These are phyloP conservation scores for Gigaspora rosea DNA, from an alignment of 192 early-diverging fungal species.

Conservation along the genomic window DNA sequence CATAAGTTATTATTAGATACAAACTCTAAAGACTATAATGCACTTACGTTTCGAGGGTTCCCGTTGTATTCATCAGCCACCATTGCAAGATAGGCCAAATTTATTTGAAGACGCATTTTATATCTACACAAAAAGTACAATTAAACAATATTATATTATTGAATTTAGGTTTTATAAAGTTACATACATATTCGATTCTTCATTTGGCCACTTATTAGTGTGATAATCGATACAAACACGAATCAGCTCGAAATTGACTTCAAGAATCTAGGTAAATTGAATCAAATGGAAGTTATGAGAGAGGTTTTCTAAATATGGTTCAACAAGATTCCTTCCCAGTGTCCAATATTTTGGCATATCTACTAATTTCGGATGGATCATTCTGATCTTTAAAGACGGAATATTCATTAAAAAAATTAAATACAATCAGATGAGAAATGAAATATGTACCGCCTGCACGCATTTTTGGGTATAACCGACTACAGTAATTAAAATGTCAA, in stretches of 20 bases:
- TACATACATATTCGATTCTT: slow-evolving; percentile 9
- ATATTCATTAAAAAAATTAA: neutral
- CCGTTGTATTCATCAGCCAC: slow-evolving; percentile 28
- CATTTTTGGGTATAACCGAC: slow-evolving; percentile 34
- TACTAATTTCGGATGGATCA: neutral
- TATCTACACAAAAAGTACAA: neutral
- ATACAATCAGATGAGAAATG: neutral
- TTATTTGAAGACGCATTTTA: slow-evolving; percentile 25
- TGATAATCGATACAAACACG: slow-evolving; percentile 34
- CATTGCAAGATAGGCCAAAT: slow-evolving; percentile 27
- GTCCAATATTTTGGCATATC: slow-evolving; percentile 1
- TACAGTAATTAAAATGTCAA: neutral
- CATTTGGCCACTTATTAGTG: neutral
- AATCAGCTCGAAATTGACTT: slow-evolving; percentile 27
- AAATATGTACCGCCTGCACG: slow-evolving; percentile 25
- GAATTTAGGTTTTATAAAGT: neutral
- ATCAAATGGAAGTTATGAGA: neutral
- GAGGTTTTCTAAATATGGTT: neutral
- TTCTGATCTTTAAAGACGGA: neutral
- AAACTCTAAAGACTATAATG: neutral
- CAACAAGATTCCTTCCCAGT: neutral
- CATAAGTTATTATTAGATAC: neutral
- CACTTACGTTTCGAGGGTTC: slow-evolving; percentile 26
- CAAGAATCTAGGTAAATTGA: slow-evolving; percentile 22
- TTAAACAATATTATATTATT: slow-evolving; percentile 2